Base-by-base conservation (phyloP, 768 basidiomycete species). In the Amanita pallidorosea region DNA sequence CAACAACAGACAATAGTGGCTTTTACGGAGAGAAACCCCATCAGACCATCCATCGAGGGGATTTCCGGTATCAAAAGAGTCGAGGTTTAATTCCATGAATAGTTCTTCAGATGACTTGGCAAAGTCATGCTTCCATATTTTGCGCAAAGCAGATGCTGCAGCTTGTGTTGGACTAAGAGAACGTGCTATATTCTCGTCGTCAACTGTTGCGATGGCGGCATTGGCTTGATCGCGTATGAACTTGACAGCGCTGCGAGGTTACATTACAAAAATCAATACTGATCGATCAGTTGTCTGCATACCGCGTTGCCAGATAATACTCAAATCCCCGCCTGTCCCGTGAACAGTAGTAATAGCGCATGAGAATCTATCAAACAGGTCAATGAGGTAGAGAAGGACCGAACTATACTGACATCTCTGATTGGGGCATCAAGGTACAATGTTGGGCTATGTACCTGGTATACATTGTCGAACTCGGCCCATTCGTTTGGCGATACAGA, bases 301-400 rank as follows among this genome's bases (percentile, higher is more conserved):
- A 88, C 85, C 83, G 80, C 11, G 87, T 81, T 7, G 92, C 88
- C 75, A 93, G 79, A 60, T 91, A 86, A 60, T 93, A 94, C 63
- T 93, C 90, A 47, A 88, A 78, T 17, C 87, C 85, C 56, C 78
- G 74, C 37, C 88, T 74, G 22, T 81, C 76, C 42, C 82, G 75
- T 34, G 83, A 87, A 58, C 85, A 86, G 61, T 88, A 84, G 58
- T 90, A 94, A 65, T 96, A 96, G 60, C 86, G 83, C 67, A 88
- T 77, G 64, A 93, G 73, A 53, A 95, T 81, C 86, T 94, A 59
- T 47, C 33, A 23, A 54, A 5, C 11, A 53, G 46, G 55, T 57
- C 53, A 62, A 55, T 38, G 52, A 11, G 6, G 31, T 34, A 27
- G 18, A 18, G 23, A 13, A n/a, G 31, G 20, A 42, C 17, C 52